These are phyloP conservation scores for Coemansia sp. DNA, from an alignment of 192 early-diverging fungal species.

Conservation along the genomic window DNA sequence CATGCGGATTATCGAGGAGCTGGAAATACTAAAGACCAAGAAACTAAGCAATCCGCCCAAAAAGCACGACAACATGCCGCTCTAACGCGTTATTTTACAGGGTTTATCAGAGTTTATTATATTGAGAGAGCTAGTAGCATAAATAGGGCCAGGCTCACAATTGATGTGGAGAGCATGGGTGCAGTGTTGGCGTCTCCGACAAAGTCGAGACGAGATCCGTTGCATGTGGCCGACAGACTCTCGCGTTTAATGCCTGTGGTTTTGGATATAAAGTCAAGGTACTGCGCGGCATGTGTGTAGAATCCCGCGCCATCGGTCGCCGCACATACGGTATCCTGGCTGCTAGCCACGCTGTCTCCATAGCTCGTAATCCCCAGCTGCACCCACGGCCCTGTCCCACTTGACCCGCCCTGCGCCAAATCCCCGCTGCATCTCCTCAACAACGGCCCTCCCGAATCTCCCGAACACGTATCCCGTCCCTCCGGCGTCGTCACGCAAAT, in stretches of 20 bases:
- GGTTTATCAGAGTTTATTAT: background rate
- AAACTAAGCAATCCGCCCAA: conserved; percentile 74
- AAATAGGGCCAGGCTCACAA: too few relatives aligned
- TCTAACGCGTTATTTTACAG: conserved; percentile 24
- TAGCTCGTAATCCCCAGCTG: conserved; percentile 55
- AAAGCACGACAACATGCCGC: conserved; percentile 94
- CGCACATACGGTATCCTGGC: conserved; percentile 27
- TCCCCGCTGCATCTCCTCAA: conserved; percentile 44
- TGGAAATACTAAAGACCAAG: conserved; percentile 78
- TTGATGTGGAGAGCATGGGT: background rate
- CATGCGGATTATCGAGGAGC: conserved; percentile 80
- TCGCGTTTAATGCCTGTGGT: conserved; percentile 34
- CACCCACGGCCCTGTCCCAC: conserved; percentile 29
- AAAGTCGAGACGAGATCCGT: conserved; percentile 21
- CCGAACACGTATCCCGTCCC: conserved; percentile 47
- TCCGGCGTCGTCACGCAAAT: conserved; percentile 54
- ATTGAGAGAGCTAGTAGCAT: background rate
- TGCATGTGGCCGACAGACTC: conserved; percentile 29
- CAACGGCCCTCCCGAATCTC: conserved; percentile 47
- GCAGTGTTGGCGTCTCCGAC: conserved; percentile 10
- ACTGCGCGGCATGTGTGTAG: conserved; percentile 49
- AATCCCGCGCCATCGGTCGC: conserved; percentile 49
- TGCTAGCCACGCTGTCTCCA: conserved; percentile 31
- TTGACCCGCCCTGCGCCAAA: too few relatives aligned
- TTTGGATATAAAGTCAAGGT: conserved; percentile 43